Base-by-base conservation (phyloP, 805 yeast species). In the Limtongia smithiae region DNA sequence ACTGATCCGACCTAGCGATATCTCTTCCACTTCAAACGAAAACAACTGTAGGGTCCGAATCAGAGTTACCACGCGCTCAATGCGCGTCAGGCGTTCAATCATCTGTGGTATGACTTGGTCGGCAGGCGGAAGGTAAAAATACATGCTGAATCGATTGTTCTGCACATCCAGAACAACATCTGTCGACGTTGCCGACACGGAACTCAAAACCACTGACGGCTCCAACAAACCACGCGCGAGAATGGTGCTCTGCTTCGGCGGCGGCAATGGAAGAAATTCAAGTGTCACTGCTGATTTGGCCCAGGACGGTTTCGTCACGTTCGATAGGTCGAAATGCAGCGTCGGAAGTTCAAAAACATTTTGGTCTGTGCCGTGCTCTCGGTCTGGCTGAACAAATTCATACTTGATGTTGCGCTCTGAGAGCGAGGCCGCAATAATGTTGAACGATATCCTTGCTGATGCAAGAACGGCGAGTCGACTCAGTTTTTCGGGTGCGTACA, bases 51-150 rank as follows among this genome's bases (percentile, higher is more conserved):
- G 46, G 25, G 62, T 60, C 30, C 57, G 58, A 34, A 64, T 51
- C 46, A 61, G 65, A 53, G 58, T 56, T 17, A 66, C 65, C 28
- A 66, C 60, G 11, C 64, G 59, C 41, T 64, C 65, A 20, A 66
- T 59, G 40, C 60, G 61, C 9, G 55, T 41, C 24, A 65, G 50
- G 21, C 60, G 56, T 9, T 64, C 55, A 20, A 50, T 44, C 36
- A 66, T 52, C 14, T 33, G 41, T 31, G 56, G 62, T 25, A 65
- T 45, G 27, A 60, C 65, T 21, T 41, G 46, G 14, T 42, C 45
- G 6, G 45, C 59, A 15, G 60, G 59, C 8, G 48, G 44, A 24
- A 46, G 34, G 18, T 17, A n/a, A 27, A 52, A 34, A n/a, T 21
- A 22, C 21, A 58, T 34, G 17, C 42, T 44, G 37, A 58, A 57